A percentile compares a stretch with the other conserved stretches of the same genome.
These are phyloP conservation scores for Terana coerulea DNA, from an alignment of 768 basidiomycete species.

Conservation along the genomic window DNA sequence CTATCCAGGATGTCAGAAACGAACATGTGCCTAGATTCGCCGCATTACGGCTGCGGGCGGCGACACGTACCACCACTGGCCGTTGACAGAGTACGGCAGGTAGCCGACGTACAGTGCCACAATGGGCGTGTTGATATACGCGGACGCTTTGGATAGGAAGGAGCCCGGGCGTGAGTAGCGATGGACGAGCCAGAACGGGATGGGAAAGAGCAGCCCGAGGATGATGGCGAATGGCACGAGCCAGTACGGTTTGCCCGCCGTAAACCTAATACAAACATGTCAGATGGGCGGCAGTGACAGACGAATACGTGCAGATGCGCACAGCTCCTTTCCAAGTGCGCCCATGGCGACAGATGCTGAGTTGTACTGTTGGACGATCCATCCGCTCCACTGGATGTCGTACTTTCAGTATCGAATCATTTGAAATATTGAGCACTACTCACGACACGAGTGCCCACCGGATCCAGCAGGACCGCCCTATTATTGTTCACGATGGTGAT, in stretches of 20 bases:
- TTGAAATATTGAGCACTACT: constrained; percentile 10
- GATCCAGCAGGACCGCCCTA: constrained; percentile 42
- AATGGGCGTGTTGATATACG: constrained; percentile 45
- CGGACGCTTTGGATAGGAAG: constrained; percentile 30
- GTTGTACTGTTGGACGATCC: constrained; percentile 51
- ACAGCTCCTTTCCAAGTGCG: constrained; percentile 47
- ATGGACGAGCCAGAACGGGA: constrained; percentile 47
- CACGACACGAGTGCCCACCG: constrained; percentile 45
- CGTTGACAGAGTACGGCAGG: constrained; percentile 51
- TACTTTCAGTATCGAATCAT: not conserved
- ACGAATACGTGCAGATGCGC: not conserved
- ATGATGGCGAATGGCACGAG: constrained; percentile 48
- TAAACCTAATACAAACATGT: constrained; percentile 27
- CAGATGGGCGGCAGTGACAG: not conserved
- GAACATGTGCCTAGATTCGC: constrained; percentile 2
- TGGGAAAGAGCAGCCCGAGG: constrained; percentile 44
- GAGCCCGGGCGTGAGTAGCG: constrained; percentile 33
- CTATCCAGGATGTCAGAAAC: no score
- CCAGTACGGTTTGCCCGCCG: constrained; percentile 43
- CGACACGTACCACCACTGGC: constrained; percentile 40
- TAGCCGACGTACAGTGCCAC: constrained; percentile 33
- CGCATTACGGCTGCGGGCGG: not conserved
- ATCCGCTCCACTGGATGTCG: constrained; percentile 41
- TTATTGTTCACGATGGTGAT: constrained; percentile 42
- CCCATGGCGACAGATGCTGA: constrained; percentile 55